A percentile compares a stretch with the other conserved stretches of the same genome.
Evolutionary conservation across 2,329 filamentous ascomycete genomes (phyloP).

Genomic region (Aspergillus tanneri): DNA sequence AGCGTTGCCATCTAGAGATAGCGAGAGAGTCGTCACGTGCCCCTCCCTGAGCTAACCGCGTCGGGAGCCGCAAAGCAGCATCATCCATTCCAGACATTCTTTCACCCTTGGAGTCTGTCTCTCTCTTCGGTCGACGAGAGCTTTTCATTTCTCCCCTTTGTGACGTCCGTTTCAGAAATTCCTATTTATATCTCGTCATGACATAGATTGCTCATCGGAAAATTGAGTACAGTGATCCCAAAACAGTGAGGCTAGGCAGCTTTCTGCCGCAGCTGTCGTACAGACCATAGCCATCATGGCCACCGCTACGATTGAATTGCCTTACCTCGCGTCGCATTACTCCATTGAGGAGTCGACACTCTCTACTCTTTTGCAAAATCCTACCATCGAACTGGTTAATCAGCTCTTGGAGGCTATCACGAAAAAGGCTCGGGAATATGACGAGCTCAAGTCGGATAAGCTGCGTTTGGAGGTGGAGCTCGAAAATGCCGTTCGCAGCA

Average conservation of each 20-base stretch:
- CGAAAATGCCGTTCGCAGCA: slow-evolving; percentile 80
- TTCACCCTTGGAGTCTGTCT: slow-evolving; percentile 10
- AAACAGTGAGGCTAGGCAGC: slow-evolving; percentile 10
- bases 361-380: slow-evolving; percentile 55
- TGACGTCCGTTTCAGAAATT: slow-evolving; percentile 13
- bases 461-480: slow-evolving; percentile 87
- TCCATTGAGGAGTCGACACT: slow-evolving; percentile 57
- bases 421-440: slow-evolving; percentile 76
- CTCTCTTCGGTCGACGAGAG: slow-evolving; percentile 13
- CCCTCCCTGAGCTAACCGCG: slow-evolving; percentile 3
- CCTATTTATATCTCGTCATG: slow-evolving; percentile 16
- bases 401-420: slow-evolving; percentile 72
- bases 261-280: slow-evolving; percentile 16
- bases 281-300: slow-evolving; percentile 55
- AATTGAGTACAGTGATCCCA: slow-evolving; percentile 19
- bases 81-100: slow-evolving; percentile 6
- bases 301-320: slow-evolving; percentile 55
- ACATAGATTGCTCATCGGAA: slow-evolving; percentile 11
- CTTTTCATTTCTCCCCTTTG: slow-evolving; percentile 10
- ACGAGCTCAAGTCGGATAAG: slow-evolving; percentile 81
- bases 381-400: slow-evolving; percentile 74
- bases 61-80: slow-evolving; percentile 17
- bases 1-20: slow-evolving; percentile 4
- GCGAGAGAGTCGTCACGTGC: slow-evolving; percentile 8
- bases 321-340: slow-evolving; percentile 60